Conservation (phyloP, 305 asterid genomes). For the Rubia balearica region DNA sequence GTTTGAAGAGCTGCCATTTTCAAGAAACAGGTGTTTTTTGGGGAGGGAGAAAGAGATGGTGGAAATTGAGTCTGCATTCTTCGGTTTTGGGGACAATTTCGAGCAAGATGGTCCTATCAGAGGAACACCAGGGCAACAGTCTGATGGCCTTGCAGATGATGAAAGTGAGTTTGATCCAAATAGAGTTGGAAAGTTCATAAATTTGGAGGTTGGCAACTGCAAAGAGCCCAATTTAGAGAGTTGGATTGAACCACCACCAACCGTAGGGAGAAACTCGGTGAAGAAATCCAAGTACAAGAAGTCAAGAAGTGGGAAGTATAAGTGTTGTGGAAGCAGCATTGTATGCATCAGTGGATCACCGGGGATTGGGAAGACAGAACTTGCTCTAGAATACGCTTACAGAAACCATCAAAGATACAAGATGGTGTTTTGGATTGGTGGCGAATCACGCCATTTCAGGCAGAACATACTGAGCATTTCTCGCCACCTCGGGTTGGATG, state of each 20-base stretch:
- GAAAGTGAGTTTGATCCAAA: slow-evolving; percentile 40
- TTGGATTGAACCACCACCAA: slow-evolving; percentile 59
- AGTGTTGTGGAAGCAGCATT: slow-evolving; percentile 41
- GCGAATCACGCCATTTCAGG: slow-evolving; percentile 67
- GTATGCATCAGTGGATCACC: slow-evolving; percentile 64
- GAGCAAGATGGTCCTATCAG: slow-evolving; percentile 41
- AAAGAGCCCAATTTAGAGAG: slow-evolving; percentile 64
- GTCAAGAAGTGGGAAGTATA: slow-evolving; percentile 50
- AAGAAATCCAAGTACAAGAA: slow-evolving; percentile 53
- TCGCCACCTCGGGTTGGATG: slow-evolving; percentile 60
- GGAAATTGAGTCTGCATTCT: slow-evolving; percentile 63
- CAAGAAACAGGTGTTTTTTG: slow-evolving; percentile 50
- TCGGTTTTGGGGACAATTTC: slow-evolving; percentile 50
- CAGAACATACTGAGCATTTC: slow-evolving; percentile 72
- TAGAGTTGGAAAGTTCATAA: slow-evolving; percentile 39
- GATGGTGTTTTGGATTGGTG: slow-evolving; percentile 89
- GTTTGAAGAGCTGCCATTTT: slow-evolving; percentile 60
- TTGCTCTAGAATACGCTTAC: slow-evolving; percentile 77
- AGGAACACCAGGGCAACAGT: slow-evolving; percentile 40
- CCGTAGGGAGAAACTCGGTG: slow-evolving; percentile 39
- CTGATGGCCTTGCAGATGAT: slow-evolving; percentile 61
- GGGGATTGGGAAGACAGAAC: slow-evolving; percentile 80
- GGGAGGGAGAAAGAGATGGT: slow-evolving; percentile 68
- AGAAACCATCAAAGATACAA: slow-evolving; percentile 67
- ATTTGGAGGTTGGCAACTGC: slow-evolving; percentile 59